Evolutionary conservation across 495 filamentous ascomycete species (phyloP).

Genomic region (Hypomontagnella submonticulosa): DNA sequence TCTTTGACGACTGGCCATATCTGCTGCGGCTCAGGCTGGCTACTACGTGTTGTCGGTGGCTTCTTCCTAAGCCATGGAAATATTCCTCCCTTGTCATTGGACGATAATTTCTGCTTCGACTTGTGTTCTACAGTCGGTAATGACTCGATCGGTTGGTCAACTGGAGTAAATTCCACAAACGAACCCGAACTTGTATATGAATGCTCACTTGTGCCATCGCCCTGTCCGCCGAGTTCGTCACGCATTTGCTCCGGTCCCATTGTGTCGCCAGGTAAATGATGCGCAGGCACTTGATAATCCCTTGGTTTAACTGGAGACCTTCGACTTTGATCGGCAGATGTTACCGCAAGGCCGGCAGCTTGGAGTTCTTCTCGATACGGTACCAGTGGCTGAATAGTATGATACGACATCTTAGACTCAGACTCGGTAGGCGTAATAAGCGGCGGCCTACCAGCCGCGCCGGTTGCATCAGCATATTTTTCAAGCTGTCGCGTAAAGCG

Average conservation of each 20-base stretch:
- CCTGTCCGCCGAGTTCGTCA: slow-evolving; percentile 24
- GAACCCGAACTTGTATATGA: slow-evolving; percentile 38
- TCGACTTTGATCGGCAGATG: slow-evolving; percentile 56
- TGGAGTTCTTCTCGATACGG: slow-evolving; percentile 59
- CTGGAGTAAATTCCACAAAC: slow-evolving; percentile 48
- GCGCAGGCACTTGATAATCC: background rate
- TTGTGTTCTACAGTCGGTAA: slow-evolving; percentile 22
- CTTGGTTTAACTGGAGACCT: slow-evolving; percentile 18
- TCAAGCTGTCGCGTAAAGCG: slow-evolving; percentile 56
- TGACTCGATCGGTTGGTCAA: slow-evolving; percentile 20
- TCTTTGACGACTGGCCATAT: slow-evolving; percentile 12
- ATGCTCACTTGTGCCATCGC: slow-evolving; percentile 9
- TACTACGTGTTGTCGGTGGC: slow-evolving; percentile 5
- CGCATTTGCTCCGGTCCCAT: background rate
- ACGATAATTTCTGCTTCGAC: slow-evolving; percentile 20
- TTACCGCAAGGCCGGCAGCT: slow-evolving; percentile 61
- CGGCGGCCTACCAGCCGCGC: slow-evolving; percentile 40
- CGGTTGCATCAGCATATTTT: slow-evolving; percentile 50
- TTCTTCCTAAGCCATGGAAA: slow-evolving; percentile 46
- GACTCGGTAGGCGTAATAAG: slow-evolving; percentile 47
- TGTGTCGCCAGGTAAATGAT: slow-evolving; percentile 14
- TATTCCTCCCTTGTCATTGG: slow-evolving; percentile 29
- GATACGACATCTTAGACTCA: slow-evolving; percentile 50
- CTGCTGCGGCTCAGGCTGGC: slow-evolving; percentile 4
- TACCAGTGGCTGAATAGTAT: slow-evolving; percentile 58